A percentile compares a stretch with the other conserved stretches of the same genome.
Conservation (phyloP, 352 stramenopile genomes). For the Phytophthora syringae region DNA sequence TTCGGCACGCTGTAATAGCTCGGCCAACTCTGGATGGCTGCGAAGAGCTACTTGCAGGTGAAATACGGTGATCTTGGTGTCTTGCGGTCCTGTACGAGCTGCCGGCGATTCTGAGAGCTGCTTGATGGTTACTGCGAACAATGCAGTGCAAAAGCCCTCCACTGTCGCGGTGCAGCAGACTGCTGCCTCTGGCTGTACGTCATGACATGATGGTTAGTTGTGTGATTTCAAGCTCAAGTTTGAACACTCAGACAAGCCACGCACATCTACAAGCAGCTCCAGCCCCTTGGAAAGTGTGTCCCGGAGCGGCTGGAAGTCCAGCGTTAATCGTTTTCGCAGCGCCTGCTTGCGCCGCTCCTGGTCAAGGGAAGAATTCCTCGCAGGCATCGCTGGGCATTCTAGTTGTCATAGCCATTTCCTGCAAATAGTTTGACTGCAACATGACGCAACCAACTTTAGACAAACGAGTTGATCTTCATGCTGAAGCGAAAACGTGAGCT, state of each 20-base stretch:
- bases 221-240: not conserved
- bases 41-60: constrained; percentile 63
- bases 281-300: constrained; percentile 55
- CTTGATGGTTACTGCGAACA: constrained; percentile 58
- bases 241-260: not conserved
- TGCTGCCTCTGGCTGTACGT: constrained; percentile 51
- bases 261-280: constrained; percentile 54
- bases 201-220: constrained; percentile 3
- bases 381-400: constrained; percentile 15
- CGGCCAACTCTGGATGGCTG: constrained; percentile 45
- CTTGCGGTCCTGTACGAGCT: constrained; percentile 32
- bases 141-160: constrained; percentile 57
- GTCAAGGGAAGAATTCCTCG: constrained; percentile 38
- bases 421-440: constrained; percentile 15
- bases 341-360: constrained; percentile 52
- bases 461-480: no score
- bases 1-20: constrained; percentile 43
- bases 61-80: constrained; percentile 61
- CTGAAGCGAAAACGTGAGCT: no score
- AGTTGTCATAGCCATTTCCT: not conserved
- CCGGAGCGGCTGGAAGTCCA: constrained; percentile 62
- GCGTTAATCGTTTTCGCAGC: constrained; percentile 53
- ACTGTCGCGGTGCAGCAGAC: constrained; percentile 60
- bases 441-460: no score
- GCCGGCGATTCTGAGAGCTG: constrained; percentile 51